Conservation (phyloP, 805 yeast species). For the Pichia exigua region DNA sequence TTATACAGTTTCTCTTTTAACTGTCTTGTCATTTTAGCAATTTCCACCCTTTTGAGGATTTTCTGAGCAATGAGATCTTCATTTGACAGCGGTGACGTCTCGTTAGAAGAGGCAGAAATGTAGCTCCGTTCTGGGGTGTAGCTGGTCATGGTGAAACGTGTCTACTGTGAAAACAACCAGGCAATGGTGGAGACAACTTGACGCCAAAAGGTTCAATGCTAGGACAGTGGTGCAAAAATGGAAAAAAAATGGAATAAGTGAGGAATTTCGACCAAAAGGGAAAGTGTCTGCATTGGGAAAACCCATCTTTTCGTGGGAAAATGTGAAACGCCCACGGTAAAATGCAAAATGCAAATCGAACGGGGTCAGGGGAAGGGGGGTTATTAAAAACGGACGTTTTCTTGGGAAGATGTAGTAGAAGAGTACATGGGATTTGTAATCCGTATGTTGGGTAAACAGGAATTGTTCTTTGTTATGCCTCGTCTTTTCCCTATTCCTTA, state of each 20-base stretch:
- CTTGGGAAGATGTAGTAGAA: too few species aligned
- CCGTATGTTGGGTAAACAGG: too few species aligned
- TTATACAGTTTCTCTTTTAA: constrained; percentile 34
- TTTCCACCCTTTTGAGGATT: constrained; percentile 38
- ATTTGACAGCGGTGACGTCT: constrained; percentile 11
- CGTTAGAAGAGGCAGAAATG: neutral
- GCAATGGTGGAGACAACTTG: neutral
- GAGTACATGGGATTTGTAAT: too few species aligned
- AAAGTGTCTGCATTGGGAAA: neutral
- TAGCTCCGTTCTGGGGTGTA: neutral
- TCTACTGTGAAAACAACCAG: neutral
- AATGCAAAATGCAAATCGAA: too few species aligned
- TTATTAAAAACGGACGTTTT: too few species aligned
- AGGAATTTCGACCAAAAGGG: neutral
- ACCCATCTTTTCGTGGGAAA: neutral
- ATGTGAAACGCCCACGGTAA: too few species aligned
- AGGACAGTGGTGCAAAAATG: neutral
- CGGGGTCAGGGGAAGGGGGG: too few species aligned
- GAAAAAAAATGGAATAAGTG: neutral
- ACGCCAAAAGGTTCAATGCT: neutral
- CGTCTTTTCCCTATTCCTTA: too few species aligned
- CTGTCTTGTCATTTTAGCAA: constrained; percentile 38
- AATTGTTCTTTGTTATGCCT: too few species aligned
- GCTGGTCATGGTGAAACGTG: neutral
- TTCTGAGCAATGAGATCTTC: constrained; percentile 38